Percentiles rank a stretch among this genome's conserved stretches.
These are phyloP conservation scores for Cladobotryum mycophilum DNA, from an alignment of 2,329 filamentous ascomycete species.

Conservation along the genomic window DNA sequence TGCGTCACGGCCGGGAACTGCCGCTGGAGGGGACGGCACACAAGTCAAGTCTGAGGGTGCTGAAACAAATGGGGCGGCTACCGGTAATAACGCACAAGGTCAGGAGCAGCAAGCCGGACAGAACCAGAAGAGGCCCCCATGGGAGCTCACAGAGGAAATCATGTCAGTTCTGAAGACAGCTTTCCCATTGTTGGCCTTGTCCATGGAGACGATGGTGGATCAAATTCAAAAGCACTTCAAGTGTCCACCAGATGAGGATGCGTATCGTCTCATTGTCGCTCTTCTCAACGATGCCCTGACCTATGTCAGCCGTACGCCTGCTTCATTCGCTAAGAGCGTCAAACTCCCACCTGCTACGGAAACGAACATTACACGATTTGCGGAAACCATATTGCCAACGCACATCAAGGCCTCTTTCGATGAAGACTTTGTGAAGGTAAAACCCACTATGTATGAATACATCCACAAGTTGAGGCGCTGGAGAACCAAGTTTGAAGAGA, in stretches of 20 bases:
- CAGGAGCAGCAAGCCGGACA: constrained; percentile 16
- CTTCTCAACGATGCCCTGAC: constrained; percentile 91
- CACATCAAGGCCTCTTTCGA: constrained; percentile 97
- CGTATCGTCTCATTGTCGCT: constrained; percentile 94
- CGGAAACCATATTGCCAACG: constrained; percentile 87
- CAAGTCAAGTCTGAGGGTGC: constrained; percentile 40
- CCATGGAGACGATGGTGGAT: constrained; percentile 99
- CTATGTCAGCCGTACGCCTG: constrained; percentile 82
- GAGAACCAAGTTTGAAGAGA: constrained; percentile 97
- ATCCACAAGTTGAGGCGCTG: constrained; percentile 93
- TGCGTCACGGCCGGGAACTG: constrained; percentile 45
- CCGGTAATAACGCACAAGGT: constrained; percentile 20
- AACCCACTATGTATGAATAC: constrained; percentile 97
- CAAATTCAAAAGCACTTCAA: constrained; percentile 99
- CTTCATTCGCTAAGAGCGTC: constrained; percentile 81
- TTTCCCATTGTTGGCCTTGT: constrained; percentile 88
- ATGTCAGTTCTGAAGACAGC: constrained; percentile 94
- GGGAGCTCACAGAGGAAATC: constrained; percentile 95
- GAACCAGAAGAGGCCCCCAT: constrained; percentile 68
- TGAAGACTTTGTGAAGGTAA: constrained; percentile 90
- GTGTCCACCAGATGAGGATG: constrained; percentile 95
- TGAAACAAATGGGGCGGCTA: constrained; percentile 26
- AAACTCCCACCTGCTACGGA: constrained; percentile 88
- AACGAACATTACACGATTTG: constrained; percentile 92
- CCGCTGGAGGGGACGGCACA: constrained; percentile 38